Percentiles rank a stretch among this genome's conserved stretches.
phyloP scores from a whole-genome alignment of 164 flowering plant species.

The grape (Vitis vinifera) region ASM3070453v1 NC_081813.1:3445501-3446000 shows the following conservation, averaged over 20 bases:
- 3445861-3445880: too few species aligned
- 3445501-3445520: neutral
- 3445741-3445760: neutral
- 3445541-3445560: constrained; percentile 77
- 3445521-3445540: constrained; percentile 6
- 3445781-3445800: too few species aligned
- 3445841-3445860: too few species aligned
- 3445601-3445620: constrained; percentile 82
- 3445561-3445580: constrained; percentile 83
- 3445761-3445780: neutral
- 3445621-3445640: constrained; percentile 96
- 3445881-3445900: too few species aligned
- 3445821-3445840: too few species aligned
- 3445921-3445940: too few species aligned
- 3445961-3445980: too few species aligned
- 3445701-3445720: neutral
- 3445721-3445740: neutral
- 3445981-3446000: too few species aligned
- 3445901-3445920: too few species aligned
- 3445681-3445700: neutral
- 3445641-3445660: constrained; percentile 98
- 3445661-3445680: constrained; percentile 11
- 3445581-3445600: constrained; percentile 96
- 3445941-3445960: too few species aligned
- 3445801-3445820: too few species aligned